These are phyloP conservation scores for Cyphellophora europaea DNA, from an alignment of 2,329 filamentous ascomycete species.

Conservation along the genomic window DNA sequence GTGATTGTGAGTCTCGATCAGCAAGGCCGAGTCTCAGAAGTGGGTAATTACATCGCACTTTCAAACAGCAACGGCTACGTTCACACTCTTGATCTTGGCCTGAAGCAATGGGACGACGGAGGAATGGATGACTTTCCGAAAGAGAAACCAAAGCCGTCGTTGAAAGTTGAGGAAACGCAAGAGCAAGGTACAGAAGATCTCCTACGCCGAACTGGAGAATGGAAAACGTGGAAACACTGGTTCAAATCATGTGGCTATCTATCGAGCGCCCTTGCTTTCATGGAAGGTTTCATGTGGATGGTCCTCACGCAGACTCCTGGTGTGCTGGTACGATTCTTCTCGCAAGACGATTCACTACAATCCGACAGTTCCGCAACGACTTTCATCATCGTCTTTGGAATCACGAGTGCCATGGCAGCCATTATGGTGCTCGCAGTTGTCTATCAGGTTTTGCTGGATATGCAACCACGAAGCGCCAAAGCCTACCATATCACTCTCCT, in stretches of 20 bases:
- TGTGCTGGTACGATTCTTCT: slow-evolving; percentile 18
- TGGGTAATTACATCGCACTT: slow-evolving; percentile 30
- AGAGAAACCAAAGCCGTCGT: slow-evolving; percentile 21
- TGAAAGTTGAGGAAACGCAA: slow-evolving; percentile 33
- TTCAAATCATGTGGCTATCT: slow-evolving; percentile 21
- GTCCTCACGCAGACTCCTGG: slow-evolving; percentile 7
- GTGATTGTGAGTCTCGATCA: slow-evolving; percentile 31
- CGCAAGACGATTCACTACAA: slow-evolving; percentile 14
- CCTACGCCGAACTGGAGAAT: slow-evolving; percentile 24
- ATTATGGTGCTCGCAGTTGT: slow-evolving; percentile 4
- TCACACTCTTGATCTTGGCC: slow-evolving; percentile 24
- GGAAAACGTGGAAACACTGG: slow-evolving; percentile 24
- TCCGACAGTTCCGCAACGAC: slow-evolving; percentile 6
- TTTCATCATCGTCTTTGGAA: slow-evolving; percentile 9
- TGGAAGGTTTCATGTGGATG: slow-evolving; percentile 6
- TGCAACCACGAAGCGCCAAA: slow-evolving; percentile 44
- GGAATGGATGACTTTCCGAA: slow-evolving; percentile 10
- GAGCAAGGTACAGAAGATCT: slow-evolving; percentile 16
- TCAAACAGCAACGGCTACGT: slow-evolving; percentile 30
- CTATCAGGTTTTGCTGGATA: slow-evolving; percentile 42
- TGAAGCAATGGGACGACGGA: slow-evolving; percentile 11
- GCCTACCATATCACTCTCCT: slow-evolving; percentile 40
- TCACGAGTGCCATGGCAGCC: slow-evolving; percentile 3
- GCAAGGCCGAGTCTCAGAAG: slow-evolving; percentile 30
- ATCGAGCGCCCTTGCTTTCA: slow-evolving; percentile 9